A percentile compares a stretch with the other conserved stretches of the same genome.
phyloP scores from a whole-genome alignment of 495 filamentous ascomycete genomes.

The Recurvomyces mirabilis region DNA sequence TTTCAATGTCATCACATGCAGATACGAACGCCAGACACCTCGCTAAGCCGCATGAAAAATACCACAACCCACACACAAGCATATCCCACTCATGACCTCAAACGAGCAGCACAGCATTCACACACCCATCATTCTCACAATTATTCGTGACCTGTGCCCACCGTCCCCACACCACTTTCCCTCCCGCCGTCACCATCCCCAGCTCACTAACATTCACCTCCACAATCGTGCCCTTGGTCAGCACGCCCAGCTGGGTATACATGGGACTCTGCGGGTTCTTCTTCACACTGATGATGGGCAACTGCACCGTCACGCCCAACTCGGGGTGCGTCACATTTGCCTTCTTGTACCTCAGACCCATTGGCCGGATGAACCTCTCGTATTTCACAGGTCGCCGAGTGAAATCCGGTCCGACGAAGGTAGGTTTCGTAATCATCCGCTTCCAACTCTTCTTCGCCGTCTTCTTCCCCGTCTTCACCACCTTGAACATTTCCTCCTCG shows the following conservation, averaged over 20 bases:
- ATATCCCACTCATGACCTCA: slow-evolving; percentile 1
- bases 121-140: slow-evolving; percentile 67
- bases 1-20: no score
- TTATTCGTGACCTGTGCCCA: slow-evolving; percentile 75
- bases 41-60: slow-evolving; percentile 2
- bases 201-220: slow-evolving; percentile 94
- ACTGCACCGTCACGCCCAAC: slow-evolving; percentile 76
- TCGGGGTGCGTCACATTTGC: slow-evolving; percentile 86
- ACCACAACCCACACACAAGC: not conserved
- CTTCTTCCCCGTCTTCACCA: slow-evolving; percentile 89
- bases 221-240: slow-evolving; percentile 89
- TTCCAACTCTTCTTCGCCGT: slow-evolving; percentile 79
- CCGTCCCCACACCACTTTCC: slow-evolving; percentile 85
- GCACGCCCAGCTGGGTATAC: slow-evolving; percentile 86
- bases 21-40: slow-evolving; percentile 5
- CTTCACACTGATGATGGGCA: slow-evolving; percentile 90
- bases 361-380: slow-evolving; percentile 66
- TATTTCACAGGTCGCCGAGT: slow-evolving; percentile 90
- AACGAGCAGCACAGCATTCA: slow-evolving; percentile 46
- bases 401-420: slow-evolving; percentile 83
- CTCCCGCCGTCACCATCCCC: slow-evolving; percentile 81
- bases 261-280: slow-evolving; percentile 96
- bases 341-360: slow-evolving; percentile 87
- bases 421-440: slow-evolving; percentile 88
- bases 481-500: slow-evolving; percentile 98